These are phyloP conservation scores for Fusarium pseudograminearum DNA, from an alignment of 2,329 filamentous ascomycete genomes.

Conservation along the genomic window DNA sequence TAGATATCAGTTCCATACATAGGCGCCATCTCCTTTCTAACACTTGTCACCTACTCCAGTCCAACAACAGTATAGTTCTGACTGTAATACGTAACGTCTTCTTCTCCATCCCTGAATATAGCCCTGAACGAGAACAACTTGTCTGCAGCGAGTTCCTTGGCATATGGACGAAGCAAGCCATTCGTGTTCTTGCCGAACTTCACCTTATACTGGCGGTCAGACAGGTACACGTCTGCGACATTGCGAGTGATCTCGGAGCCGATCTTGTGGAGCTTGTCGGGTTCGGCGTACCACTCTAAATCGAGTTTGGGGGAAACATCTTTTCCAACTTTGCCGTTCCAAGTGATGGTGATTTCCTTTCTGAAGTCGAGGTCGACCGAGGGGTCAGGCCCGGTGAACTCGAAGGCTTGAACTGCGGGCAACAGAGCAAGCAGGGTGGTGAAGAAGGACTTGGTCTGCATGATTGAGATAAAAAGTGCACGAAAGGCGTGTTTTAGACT, in stretches of 20 bases:
- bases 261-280: background rate
- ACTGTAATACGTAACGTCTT: background rate
- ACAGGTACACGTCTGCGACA: background rate
- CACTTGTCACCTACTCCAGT: background rate
- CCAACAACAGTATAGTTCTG: conserved; percentile 3
- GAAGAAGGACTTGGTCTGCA: conserved; percentile 1
- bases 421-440: background rate
- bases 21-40: background rate
- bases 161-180: background rate
- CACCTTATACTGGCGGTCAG: background rate
- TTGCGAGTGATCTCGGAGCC: background rate
- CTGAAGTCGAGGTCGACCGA: conserved; percentile 3
- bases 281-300: background rate
- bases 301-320: background rate
- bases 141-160: background rate
- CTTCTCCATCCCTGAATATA: background rate
- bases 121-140: conserved; percentile 1
- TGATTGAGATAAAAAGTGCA: background rate
- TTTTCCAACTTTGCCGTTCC: background rate
- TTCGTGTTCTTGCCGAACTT: background rate
- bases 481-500: background rate
- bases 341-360: conserved; percentile 2
- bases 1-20: background rate
- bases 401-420: background rate
- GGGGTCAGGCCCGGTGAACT: conserved; percentile 9